Evolutionary conservation across 2,329 filamentous ascomycete species (phyloP).

Genomic region (Ophiocordyceps australis): DNA sequence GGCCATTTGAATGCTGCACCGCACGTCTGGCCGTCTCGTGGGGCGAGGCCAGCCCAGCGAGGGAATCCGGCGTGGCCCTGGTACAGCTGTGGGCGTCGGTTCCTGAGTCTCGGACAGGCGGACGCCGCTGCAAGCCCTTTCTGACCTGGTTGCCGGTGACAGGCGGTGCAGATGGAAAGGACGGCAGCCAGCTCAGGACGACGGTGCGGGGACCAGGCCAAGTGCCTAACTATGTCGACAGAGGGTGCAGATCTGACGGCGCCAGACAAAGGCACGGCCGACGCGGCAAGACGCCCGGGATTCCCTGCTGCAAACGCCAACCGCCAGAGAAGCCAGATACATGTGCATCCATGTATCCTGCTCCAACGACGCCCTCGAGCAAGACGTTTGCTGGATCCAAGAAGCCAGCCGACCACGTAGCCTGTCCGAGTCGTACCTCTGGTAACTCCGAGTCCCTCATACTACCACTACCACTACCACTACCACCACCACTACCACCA

Average conservation of each 20-base stretch:
- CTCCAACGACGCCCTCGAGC: neutral
- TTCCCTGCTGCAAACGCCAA: neutral
- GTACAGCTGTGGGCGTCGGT: conserved; percentile 2
- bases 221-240: conserved; percentile 1
- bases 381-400: too few relatives aligned
- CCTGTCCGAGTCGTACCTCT: neutral
- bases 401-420: too few relatives aligned
- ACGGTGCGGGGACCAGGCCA: conserved; percentile 1
- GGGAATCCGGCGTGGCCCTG: neutral
- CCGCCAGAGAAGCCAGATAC: neutral
- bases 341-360: neutral
- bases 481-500: too few relatives aligned
- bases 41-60: conserved; percentile 1
- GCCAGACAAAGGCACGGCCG: neutral
- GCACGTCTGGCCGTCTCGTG: conserved; percentile 1
- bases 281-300: conserved; percentile 1
- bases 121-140: conserved; percentile 1
- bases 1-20: conserved; percentile 5
- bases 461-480: too few relatives aligned
- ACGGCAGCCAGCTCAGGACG: neutral
- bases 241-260: neutral
- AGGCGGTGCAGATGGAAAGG: neutral
- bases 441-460: too few relatives aligned
- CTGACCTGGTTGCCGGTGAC: conserved; percentile 2
- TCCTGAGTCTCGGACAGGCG: conserved; percentile 1